These are phyloP conservation scores for Astragalus membranaceus DNA, from an alignment of 306 rosid species.

Conservation along the genomic window DNA sequence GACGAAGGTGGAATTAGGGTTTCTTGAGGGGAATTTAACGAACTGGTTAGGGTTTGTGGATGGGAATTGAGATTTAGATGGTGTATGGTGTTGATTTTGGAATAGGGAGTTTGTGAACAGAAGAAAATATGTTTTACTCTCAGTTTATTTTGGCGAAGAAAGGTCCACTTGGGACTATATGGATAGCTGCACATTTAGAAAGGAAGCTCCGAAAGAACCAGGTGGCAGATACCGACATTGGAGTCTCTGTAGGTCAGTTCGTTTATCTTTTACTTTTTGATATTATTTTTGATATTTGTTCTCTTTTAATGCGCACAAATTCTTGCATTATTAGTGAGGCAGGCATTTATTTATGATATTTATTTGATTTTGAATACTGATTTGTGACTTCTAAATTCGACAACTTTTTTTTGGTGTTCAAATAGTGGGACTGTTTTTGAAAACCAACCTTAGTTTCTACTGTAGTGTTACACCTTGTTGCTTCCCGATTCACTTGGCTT, in stretches of 20 bases:
- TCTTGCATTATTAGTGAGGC: background rate
- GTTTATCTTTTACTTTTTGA: background rate
- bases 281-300: background rate
- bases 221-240: constrained; percentile 98
- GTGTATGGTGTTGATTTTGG: constrained; percentile 19
- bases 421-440: too few species aligned
- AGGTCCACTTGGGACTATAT: constrained; percentile 98
- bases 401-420: too few species aligned
- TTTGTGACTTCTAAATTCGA: too few species aligned
- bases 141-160: constrained; percentile 99
- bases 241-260: constrained; percentile 91
- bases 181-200: constrained; percentile 99
- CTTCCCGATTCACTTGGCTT: background rate
- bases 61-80: constrained; percentile 12
- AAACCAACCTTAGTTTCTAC: background rate
- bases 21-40: constrained; percentile 1
- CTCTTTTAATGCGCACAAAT: background rate
- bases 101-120: constrained; percentile 20
- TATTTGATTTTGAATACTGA: too few species aligned
- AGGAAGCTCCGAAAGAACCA: constrained; percentile 97
- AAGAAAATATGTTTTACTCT: constrained; percentile 79
- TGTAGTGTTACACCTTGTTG: background rate
- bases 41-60: background rate
- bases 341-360: background rate
- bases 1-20: constrained; percentile 23